Base-by-base conservation (phyloP, 306 rosid species). In the Fragaria vesca region DNA sequence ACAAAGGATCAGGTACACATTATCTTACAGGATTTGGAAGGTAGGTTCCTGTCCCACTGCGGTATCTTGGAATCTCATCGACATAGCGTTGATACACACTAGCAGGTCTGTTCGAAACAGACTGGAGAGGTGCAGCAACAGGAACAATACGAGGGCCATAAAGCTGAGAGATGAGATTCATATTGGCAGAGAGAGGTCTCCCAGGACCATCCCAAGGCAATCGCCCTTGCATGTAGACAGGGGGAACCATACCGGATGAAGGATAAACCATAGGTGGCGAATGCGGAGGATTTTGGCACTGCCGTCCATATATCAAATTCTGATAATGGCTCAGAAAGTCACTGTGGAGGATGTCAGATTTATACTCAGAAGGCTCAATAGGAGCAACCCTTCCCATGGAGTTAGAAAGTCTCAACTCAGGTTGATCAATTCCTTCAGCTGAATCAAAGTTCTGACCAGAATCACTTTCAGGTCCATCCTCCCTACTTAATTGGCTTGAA, bases 41-140 rank as follows among this genome's bases (percentile, higher is more conserved):
- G 84, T 93, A 96, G 48, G 99, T 93, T 72, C 99, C 99, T 9
- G 99, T 96, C 76, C 99, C 99, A 80, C 93, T 88, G 71, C 99
- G 93, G 86, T 83, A 85, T 81, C 94, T 88, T 10, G 99, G 97
- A 77, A 90, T 87, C 60, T 93, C 98, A 74, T 96, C 96, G 6
- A 66, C 90, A 81, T 82, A 93, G 67, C 83, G 91, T 69, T 90
- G 97, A 86, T 93, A 90, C 34, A 87, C 79, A 83, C 72, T 81
- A 32, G 92, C 72, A 80, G 96, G 96, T 85, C 99, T 90, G 81
- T 79, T 89, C 69, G 99, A 83, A 81, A 88, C 83, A 3, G 93
- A 80, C 57, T 90, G 98, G 45, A 69, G 83, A 76, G 99, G 92
- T 77, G 97, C 70, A 81, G 97, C 61, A 73, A 86, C 88, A 12